Base-by-base conservation (phyloP, 1,284 basidiomycete genomes). In the Ustilago nuda region DNA sequence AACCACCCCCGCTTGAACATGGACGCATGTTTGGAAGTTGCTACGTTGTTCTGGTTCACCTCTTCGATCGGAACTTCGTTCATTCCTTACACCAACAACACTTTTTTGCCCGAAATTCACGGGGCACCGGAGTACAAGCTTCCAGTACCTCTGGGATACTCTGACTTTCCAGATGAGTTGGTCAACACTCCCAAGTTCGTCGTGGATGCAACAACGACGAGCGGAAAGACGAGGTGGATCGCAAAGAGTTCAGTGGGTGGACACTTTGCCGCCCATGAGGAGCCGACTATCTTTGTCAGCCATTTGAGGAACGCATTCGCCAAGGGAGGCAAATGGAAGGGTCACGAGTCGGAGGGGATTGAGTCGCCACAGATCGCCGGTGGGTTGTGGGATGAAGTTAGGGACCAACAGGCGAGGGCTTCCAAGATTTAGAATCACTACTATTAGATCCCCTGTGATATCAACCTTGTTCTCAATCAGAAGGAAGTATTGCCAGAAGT, bases 241-340 rank as follows among this genome's bases (percentile, higher is more conserved):
- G 75, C 69, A 23, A 78, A 73, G 46, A 50, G 56, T n/a, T 64
- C 63, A 2, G 53, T 61, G 4, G 79, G 78, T n/a, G 79, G 79
- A 27, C 79, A 81, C 66, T 81, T 81, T 78, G 78, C 79, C 15
- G 78, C 77, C 2, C 72, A 78, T 51, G 79, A 81, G 46, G 76
- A 72, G 51, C 79, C 79, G 4, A 46, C n/a, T n/a, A 66, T 78
- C 56, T 81, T 78, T 58, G 56, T 75, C 57, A 75, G 48, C 46
- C 79, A 81, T 53, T n/a, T 81, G 43, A 56, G 79, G 12, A 71
- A 73, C n/a, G 79, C 79, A 4, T 81, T 81, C 41, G 54, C 78
- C 1, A 61, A 55, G 43, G 61, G 60, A 12, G 79, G 78, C 9
- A 61, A 60, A 17, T 72, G 65, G 56, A 61, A 59, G 27, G 70